Evolutionary conservation across 495 filamentous ascomycete species (phyloP).

Genomic region (Penicillium lagena): DNA sequence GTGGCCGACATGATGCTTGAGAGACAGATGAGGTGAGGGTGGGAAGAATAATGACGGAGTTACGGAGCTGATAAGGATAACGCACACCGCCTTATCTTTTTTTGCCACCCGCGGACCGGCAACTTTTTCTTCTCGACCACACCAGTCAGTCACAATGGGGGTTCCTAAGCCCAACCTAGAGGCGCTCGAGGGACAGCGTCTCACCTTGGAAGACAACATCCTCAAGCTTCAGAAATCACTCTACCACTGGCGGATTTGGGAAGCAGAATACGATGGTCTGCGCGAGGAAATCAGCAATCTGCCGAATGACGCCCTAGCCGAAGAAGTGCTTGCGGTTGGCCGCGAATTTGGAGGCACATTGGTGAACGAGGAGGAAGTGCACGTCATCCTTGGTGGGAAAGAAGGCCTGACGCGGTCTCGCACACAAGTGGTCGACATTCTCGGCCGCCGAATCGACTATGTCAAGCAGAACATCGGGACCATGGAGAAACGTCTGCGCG

Average conservation of each 20-base stretch:
- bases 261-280: slow-evolving; percentile 83
- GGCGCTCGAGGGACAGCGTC: slow-evolving; percentile 66
- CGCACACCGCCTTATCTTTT: slow-evolving; percentile 9
- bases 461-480: slow-evolving; percentile 68
- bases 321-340: slow-evolving; percentile 47
- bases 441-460: slow-evolving; percentile 78
- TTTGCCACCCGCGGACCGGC: slow-evolving; percentile 2
- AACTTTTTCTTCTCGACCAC: not conserved
- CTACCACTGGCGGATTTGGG: slow-evolving; percentile 81
- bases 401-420: slow-evolving; percentile 29
- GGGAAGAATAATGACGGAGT: slow-evolving; percentile 2
- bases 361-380: slow-evolving; percentile 50
- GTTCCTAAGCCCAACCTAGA: slow-evolving; percentile 25
- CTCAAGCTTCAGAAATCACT: slow-evolving; percentile 68
- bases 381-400: slow-evolving; percentile 24
- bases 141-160: slow-evolving; percentile 18
- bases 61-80: slow-evolving; percentile 9
- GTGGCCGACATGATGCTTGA: slow-evolving; percentile 26
- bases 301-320: slow-evolving; percentile 36
- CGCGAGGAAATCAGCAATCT: slow-evolving; percentile 66
- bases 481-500: slow-evolving; percentile 61
- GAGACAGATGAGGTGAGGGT: slow-evolving; percentile 1
- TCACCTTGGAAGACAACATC: slow-evolving; percentile 69
- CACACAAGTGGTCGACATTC: slow-evolving; percentile 61
- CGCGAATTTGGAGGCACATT: slow-evolving; percentile 44